phyloP scores from a whole-genome alignment of 73 alveolate species.

The Paraurostyla sp. region DNA sequence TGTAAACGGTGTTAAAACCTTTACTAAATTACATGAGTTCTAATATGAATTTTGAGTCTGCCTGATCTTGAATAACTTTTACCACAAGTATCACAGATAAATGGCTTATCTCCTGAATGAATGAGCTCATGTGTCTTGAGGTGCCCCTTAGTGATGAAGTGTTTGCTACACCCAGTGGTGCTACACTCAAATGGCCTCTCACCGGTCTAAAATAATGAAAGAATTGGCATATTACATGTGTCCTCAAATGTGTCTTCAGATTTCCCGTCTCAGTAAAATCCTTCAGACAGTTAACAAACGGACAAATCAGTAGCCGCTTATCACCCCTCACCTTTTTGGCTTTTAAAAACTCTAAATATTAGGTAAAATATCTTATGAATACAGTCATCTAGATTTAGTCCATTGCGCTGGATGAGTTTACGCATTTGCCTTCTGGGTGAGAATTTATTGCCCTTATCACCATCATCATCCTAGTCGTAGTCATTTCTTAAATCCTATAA shows the following conservation, averaged over 20 bases:
- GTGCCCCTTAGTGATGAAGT: slow-evolving; percentile 61
- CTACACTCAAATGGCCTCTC: slow-evolving; percentile 62
- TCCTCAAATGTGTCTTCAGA: slow-evolving; percentile 88
- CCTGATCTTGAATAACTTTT: slow-evolving; percentile 59
- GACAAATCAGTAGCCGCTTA: slow-evolving; percentile 39
- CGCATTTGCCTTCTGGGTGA: background rate
- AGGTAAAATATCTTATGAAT: too few species aligned
- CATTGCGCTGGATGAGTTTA: background rate
- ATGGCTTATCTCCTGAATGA: slow-evolving; percentile 70
- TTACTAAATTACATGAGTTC: slow-evolving; percentile 56
- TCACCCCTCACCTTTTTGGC: slow-evolving; percentile 1
- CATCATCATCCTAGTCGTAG: slow-evolving; percentile 9
- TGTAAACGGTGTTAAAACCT: background rate
- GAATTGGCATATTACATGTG: slow-evolving; percentile 64
- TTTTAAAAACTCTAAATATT: background rate
- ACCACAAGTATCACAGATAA: slow-evolving; percentile 45
- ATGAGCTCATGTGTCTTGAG: slow-evolving; percentile 57
- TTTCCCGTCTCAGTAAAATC: slow-evolving; percentile 80
- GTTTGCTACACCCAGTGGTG: slow-evolving; percentile 21
- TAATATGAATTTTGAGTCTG: slow-evolving; percentile 49
- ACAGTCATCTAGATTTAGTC: slow-evolving; percentile 22
- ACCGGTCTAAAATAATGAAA: slow-evolving; percentile 35
- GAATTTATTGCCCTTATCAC: slow-evolving; percentile 1
- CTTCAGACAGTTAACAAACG: slow-evolving; percentile 61
- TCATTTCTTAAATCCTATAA: background rate